A percentile compares a stretch with the other conserved stretches of the same genome.
These are phyloP conservation scores for Brassica rapa DNA, from an alignment of 345 rosid genomes.

Conservation along the genomic window DNA sequence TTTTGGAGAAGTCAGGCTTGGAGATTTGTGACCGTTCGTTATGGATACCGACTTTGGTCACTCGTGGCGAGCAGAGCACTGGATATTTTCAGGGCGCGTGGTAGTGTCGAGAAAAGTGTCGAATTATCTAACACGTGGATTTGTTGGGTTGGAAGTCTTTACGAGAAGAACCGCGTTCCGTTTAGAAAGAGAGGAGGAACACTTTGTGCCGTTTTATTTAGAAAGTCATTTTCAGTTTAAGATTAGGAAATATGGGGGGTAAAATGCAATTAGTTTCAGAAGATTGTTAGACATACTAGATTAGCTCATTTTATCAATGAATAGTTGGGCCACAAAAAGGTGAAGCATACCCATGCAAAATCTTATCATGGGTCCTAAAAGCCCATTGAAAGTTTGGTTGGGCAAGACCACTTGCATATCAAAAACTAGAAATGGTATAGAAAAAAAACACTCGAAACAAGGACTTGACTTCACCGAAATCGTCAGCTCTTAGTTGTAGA, in stretches of 20 bases:
- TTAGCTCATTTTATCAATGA: no score
- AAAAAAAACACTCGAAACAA: background rate
- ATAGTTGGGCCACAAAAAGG: no score
- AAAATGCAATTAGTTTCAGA: background rate
- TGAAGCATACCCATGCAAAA: no score
- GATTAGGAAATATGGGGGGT: background rate
- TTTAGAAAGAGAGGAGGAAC: background rate
- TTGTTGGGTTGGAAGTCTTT: background rate
- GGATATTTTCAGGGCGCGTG: slow-evolving; percentile 40
- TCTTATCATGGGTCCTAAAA: no score
- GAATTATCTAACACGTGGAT: slow-evolving; percentile 12
- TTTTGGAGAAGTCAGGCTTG: background rate
- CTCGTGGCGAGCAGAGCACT: slow-evolving; percentile 31
- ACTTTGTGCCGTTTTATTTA: slow-evolving; percentile 12
- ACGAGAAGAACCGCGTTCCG: slow-evolving; percentile 7
- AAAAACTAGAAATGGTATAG: background rate
- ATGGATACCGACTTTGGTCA: background rate
- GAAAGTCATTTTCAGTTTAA: background rate
- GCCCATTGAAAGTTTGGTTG: background rate
- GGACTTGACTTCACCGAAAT: background rate
- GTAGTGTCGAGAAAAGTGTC: slow-evolving; percentile 20
- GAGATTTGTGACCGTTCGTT: slow-evolving; percentile 22
- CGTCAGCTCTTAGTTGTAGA: background rate
- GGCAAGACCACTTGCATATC: background rate
- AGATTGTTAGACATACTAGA: background rate